phyloP scores from a whole-genome alignment of 371 early-diverging fungal species.

The Rhizomucor pusillus region DNA sequence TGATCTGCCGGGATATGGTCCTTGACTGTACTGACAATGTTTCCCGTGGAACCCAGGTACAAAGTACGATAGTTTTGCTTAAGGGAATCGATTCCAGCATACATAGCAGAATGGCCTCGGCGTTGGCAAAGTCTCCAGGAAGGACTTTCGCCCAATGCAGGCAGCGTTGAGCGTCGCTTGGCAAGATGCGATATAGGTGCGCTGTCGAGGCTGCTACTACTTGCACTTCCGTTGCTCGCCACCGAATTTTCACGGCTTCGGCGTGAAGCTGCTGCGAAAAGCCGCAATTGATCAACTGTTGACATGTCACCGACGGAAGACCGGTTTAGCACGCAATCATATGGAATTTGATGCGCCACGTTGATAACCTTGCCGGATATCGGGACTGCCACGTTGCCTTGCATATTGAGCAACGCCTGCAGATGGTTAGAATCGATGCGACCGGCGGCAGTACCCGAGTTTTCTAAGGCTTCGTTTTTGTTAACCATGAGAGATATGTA shows the following conservation, averaged over 20 bases:
- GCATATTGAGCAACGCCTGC: no score
- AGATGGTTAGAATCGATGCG: no score
- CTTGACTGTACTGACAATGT: slow-evolving; percentile 42
- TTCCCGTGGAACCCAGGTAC: slow-evolving; percentile 75
- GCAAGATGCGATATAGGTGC: slow-evolving; percentile 36
- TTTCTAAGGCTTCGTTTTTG: no score
- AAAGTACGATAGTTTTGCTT: slow-evolving; percentile 47
- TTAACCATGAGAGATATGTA: no score
- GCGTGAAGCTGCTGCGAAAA: not conserved
- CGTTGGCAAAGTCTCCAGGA: slow-evolving; percentile 45
- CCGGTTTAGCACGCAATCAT: slow-evolving; percentile 19
- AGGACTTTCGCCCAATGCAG: slow-evolving; percentile 24
- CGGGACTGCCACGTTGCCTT: not conserved
- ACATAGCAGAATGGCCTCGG: slow-evolving; percentile 75
- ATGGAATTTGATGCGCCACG: slow-evolving; percentile 55
- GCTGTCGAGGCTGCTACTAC: not conserved
- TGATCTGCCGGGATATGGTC: slow-evolving; percentile 17
- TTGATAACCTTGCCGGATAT: slow-evolving; percentile 45
- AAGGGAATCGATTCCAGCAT: slow-evolving; percentile 68
- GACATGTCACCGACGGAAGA: no score
- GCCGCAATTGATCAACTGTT: not conserved
- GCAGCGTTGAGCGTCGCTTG: slow-evolving; percentile 28
- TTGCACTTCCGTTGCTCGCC: no score
- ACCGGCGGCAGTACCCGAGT: no score
- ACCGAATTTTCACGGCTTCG: not conserved